These are phyloP conservation scores for Stagonosporopsis vannaccii DNA, from an alignment of 2,329 filamentous ascomycete species.

Conservation along the genomic window DNA sequence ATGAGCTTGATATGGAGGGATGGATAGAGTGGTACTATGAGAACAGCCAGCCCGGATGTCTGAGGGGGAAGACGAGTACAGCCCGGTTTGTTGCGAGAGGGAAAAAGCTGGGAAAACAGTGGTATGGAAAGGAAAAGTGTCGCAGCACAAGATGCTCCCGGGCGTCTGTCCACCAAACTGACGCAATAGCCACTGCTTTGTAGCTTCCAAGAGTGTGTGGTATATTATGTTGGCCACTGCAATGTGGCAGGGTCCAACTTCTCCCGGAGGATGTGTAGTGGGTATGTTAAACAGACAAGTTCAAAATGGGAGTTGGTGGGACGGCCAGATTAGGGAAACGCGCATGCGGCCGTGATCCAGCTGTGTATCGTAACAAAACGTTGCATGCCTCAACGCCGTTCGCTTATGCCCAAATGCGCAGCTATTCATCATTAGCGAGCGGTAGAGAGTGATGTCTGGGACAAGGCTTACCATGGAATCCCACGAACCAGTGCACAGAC, in stretches of 20 bases:
- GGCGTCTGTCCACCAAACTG: slow-evolving; percentile 42
- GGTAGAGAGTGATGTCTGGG: slow-evolving; percentile 1
- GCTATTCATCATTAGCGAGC: slow-evolving; percentile 47
- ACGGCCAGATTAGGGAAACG: slow-evolving; percentile 31
- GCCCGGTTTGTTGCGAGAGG: slow-evolving; percentile 30
- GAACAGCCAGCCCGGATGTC: slow-evolving; percentile 38
- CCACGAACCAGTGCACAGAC: slow-evolving; percentile 99
- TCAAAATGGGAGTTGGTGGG: slow-evolving; percentile 21
- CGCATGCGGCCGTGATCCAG: slow-evolving; percentile 40
- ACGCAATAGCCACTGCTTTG: slow-evolving; percentile 34
- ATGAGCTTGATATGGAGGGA: slow-evolving; percentile 20
- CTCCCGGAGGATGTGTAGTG: slow-evolving; percentile 32
- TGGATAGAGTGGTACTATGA: slow-evolving; percentile 30
- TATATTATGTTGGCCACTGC: slow-evolving; percentile 44
- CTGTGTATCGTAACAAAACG: slow-evolving; percentile 43
- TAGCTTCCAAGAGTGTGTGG: slow-evolving; percentile 33
- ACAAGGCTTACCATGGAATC: slow-evolving; percentile 85
- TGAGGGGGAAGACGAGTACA: slow-evolving; percentile 21
- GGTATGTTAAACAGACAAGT: slow-evolving; percentile 41
- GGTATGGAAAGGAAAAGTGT: slow-evolving; percentile 43
- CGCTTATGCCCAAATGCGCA: slow-evolving; percentile 61
- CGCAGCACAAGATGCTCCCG: slow-evolving; percentile 37
- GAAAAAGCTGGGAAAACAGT: slow-evolving; percentile 34
- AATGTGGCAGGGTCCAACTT: slow-evolving; percentile 30
- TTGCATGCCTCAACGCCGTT: slow-evolving; percentile 30